Conservation (phyloP, 1,139 yeast species). For the Magnusiomyces suaveolens region DNA sequence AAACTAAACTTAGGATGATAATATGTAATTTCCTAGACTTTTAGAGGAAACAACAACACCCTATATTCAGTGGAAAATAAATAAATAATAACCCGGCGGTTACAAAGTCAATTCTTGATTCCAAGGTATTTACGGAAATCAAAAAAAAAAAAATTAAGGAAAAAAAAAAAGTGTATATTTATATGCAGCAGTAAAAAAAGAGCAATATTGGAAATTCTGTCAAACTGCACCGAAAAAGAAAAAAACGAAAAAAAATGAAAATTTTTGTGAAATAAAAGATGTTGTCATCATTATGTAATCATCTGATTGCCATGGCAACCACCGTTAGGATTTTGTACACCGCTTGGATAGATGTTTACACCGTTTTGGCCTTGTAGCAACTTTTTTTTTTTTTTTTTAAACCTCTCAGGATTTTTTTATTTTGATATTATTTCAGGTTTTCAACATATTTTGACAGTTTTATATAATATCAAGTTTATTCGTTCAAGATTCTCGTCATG, state of each 20-base stretch:
- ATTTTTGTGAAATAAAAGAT: no score
- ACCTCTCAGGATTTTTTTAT: no score
- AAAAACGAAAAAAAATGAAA: not conserved
- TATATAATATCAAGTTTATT: no score
- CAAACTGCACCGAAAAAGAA: not conserved
- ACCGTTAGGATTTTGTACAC: not conserved
- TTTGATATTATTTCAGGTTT: conserved; percentile 1
- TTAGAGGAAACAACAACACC: conserved; percentile 24
- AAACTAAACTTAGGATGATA: conserved; percentile 20
- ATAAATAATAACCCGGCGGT: not conserved
- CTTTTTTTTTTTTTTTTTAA: not conserved
- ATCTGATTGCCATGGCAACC: not conserved
- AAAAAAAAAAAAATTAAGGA: not conserved
- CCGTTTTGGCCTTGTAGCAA: no score
- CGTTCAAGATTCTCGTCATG: not conserved
- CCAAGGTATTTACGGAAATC: no score
- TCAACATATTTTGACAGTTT: not conserved
- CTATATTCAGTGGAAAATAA: conserved; percentile 17
- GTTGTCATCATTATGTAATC: not conserved
- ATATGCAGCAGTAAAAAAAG: not conserved
- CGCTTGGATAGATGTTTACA: no score
- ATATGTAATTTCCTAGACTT: conserved; percentile 23
- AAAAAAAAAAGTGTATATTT: not conserved
- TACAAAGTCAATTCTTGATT: no score
- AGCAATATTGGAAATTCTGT: no score